These are phyloP conservation scores for Daldinia childiae DNA, from an alignment of 495 filamentous ascomycete genomes.

Conservation along the genomic window DNA sequence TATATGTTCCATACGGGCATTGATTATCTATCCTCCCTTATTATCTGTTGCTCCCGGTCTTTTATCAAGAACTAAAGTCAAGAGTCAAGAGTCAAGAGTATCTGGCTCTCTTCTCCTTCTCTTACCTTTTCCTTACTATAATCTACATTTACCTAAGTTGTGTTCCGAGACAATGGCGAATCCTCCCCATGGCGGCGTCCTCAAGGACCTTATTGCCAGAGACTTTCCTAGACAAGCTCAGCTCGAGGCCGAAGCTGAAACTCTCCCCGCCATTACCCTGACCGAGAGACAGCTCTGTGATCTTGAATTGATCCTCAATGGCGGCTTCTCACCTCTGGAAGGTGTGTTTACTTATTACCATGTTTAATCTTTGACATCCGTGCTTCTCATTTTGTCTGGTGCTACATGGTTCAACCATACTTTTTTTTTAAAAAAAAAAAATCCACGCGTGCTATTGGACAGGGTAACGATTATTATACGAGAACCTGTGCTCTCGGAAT, in stretches of 20 bases:
- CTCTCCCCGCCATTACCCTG: constrained; percentile 82
- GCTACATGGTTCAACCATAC: background rate
- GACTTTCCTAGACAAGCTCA: constrained; percentile 80
- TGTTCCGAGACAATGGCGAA: constrained; percentile 62
- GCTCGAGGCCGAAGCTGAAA: constrained; percentile 85
- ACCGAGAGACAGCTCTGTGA: constrained; percentile 96
- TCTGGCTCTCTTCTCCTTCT: background rate
- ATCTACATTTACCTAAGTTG: constrained; percentile 3
- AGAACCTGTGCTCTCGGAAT: background rate
- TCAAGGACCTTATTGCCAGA: constrained; percentile 95
- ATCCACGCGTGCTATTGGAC: background rate
- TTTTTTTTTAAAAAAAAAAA: no score
- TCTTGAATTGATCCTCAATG: constrained; percentile 93
- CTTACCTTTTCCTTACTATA: constrained; percentile 3
- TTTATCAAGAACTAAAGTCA: constrained; percentile 13
- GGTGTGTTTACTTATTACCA: constrained; percentile 63
- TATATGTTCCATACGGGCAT: background rate
- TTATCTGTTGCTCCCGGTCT: background rate
- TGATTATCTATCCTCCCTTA: background rate
- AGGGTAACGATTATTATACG: background rate
- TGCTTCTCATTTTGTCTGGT: constrained; percentile 27
- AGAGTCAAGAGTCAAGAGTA: background rate
- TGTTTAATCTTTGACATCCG: background rate
- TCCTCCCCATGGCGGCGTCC: constrained; percentile 91
- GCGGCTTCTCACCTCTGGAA: constrained; percentile 96